Base-by-base conservation (phyloP, 2,329 filamentous ascomycete genomes). In the Hymenoscyphus infarciens region DNA sequence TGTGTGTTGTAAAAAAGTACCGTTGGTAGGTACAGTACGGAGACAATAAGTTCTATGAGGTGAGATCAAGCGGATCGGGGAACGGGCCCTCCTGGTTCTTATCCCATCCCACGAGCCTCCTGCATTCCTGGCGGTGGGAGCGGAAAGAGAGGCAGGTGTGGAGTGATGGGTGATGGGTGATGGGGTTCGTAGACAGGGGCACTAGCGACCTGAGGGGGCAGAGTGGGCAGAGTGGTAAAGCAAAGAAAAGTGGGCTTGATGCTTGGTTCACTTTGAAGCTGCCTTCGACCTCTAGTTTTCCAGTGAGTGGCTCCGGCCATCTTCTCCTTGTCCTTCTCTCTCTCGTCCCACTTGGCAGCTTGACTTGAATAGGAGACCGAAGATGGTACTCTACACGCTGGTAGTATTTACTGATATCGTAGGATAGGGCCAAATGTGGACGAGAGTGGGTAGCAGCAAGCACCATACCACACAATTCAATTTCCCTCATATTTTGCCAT, bases 21-120 rank as follows among this genome's bases (percentile, higher is more conserved):
- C 65, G 66, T 67, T 67, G 61, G 61, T 35, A 61, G 39, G 45
- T 54, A 35, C 27, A 25, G 42, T 35, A 27, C 25, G 27, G 25
- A 16, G 27, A 60, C 19, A 29, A 25, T 16, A 19, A 55, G 58
- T 58, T 38, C 54, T 66, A 67, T 65, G 62, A 67, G 57, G 66
- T 61, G 63, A 64, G 63, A 59, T 59, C 59, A 56, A 59, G 63
- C 52, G 62, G 68, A 72, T 67, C 69, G 63, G 45, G 59, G 66
- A 68, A 68, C 66, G 68, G 67, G 69, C 66, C 67, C 62, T 63
- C 65, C 25, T 56, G 57, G 63, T 69, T 69, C 67, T 72, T 70
- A 71, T 71, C 64, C 66, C 62, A 70, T 62, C 58, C 56, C 49
- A 61, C 45, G 61, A 67, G 66, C 60, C 61, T 66, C 60, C 60